Evolutionary conservation across 139 green algal species (phyloP).

Genomic region (Chlamydomonas applanata): DNA sequence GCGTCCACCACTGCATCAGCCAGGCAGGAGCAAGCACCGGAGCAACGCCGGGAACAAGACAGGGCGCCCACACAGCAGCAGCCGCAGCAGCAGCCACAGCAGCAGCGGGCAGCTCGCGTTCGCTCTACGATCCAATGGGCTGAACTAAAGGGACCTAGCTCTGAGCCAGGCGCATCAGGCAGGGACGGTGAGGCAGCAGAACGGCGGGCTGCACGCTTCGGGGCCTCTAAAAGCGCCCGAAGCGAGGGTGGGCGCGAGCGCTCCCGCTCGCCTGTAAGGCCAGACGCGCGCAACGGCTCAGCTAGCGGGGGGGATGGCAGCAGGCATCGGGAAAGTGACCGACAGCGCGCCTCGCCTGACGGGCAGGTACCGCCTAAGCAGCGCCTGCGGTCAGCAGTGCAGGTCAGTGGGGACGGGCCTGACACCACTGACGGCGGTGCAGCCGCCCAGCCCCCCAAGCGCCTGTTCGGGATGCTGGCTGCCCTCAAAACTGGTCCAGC

Average conservation of each 20-base stretch:
- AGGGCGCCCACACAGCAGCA: not conserved
- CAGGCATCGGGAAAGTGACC: not conserved
- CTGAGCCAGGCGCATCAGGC: not conserved
- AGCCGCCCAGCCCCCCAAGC: not conserved
- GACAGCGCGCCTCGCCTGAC: not conserved
- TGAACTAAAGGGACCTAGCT: not conserved
- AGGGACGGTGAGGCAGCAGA: not conserved
- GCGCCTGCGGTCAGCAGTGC: not conserved
- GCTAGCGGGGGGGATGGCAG: not conserved
- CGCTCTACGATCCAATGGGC: not conserved
- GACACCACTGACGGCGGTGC: not conserved
- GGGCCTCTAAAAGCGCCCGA: no score
- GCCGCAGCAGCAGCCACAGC: conserved; percentile 10
- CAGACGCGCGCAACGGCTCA: not conserved
- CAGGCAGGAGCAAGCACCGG: not conserved
- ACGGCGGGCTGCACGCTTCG: no score
- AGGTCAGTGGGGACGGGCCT: not conserved
- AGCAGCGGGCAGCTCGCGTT: not conserved
- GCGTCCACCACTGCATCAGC: not conserved
- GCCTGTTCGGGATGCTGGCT: not conserved
- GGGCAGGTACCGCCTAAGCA: not conserved
- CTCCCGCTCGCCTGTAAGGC: no score
- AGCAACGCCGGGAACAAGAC: not conserved
- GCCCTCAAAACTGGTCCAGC: not conserved
- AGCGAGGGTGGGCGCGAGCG: no score